Percentiles rank a stretch among this genome's conserved stretches.
Evolutionary conservation across 257 asterid genomes (phyloP).

Genomic region (Nicotiana attenuata): DNA sequence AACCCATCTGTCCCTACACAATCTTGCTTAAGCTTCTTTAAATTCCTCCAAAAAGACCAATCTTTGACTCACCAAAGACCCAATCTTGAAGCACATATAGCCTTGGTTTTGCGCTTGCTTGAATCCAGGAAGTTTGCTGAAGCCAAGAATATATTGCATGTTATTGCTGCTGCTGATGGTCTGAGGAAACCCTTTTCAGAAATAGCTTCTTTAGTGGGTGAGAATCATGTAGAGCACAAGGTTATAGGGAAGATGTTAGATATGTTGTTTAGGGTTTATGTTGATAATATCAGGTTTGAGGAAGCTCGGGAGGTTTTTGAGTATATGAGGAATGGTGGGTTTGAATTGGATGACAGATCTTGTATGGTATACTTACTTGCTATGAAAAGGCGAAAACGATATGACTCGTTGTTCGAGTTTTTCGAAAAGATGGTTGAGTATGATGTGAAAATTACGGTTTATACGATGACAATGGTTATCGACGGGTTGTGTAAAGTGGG

Average conservation of each 20-base stretch:
- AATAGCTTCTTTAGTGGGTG: constrained; percentile 29
- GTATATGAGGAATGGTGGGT: constrained; percentile 31
- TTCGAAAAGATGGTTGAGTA: constrained; percentile 66
- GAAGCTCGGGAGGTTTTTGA: constrained; percentile 37
- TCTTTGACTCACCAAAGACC: constrained; percentile 30
- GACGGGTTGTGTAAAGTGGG: constrained; percentile 55
- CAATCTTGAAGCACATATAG: constrained; percentile 49
- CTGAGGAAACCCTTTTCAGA: constrained; percentile 36
- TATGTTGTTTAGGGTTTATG: constrained; percentile 35
- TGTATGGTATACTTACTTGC: constrained; percentile 76
- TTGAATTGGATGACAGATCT: constrained; percentile 65
- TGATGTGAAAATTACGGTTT: constrained; percentile 58
- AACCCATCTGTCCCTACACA: constrained; percentile 50
- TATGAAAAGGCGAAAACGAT: constrained; percentile 40
- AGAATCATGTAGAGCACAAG: not conserved
- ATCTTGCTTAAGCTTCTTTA: constrained; percentile 59
- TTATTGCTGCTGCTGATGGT: constrained; percentile 41
- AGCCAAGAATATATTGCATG: constrained; percentile 49
- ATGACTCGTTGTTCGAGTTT: constrained; percentile 40
- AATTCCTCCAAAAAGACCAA: constrained; percentile 30
- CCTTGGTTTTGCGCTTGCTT: constrained; percentile 53
- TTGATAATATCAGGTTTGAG: constrained; percentile 26
- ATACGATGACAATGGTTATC: constrained; percentile 66
- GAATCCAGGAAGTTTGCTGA: constrained; percentile 44
- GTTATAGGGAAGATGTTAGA: constrained; percentile 25